These are phyloP conservation scores for Fusarium mundagurra DNA, from an alignment of 2,329 filamentous ascomycete species.

Conservation along the genomic window DNA sequence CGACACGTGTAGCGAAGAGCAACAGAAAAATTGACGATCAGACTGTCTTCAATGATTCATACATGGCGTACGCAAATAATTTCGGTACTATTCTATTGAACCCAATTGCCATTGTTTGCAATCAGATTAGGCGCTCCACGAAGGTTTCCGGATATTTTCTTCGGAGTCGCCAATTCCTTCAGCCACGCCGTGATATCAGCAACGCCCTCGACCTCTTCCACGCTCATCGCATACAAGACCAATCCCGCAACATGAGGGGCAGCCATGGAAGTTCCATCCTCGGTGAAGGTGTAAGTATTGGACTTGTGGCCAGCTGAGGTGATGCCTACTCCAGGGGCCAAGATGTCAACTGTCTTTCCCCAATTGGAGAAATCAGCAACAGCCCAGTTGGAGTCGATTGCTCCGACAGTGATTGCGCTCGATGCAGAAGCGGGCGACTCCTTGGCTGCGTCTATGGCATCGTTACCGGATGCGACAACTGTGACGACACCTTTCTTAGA, in stretches of 20 bases:
- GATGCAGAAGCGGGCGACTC: conserved; percentile 39
- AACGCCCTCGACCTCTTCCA: conserved; percentile 1
- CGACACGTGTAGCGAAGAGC: too few relatives aligned
- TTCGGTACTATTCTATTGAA: background rate
- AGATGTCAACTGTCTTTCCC: conserved; percentile 55
- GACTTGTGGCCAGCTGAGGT: conserved; percentile 50
- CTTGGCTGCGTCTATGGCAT: conserved; percentile 8
- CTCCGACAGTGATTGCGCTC: conserved; percentile 43
- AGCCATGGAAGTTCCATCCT: conserved; percentile 63
- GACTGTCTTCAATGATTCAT: too few relatives aligned
- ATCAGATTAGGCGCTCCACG: conserved; percentile 9
- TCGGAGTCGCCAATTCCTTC: background rate
- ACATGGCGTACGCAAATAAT: background rate
- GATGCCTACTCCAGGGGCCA: conserved; percentile 56
- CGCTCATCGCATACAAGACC: conserved; percentile 52
- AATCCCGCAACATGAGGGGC: conserved; percentile 63
- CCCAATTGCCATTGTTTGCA: conserved; percentile 4
- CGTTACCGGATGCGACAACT: conserved; percentile 49
- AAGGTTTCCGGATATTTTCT: background rate
- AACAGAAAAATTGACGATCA: background rate
- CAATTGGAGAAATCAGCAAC: conserved; percentile 57
- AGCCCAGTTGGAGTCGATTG: conserved; percentile 45
- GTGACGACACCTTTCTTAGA: conserved; percentile 48
- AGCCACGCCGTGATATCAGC: background rate
- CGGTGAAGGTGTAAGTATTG: conserved; percentile 45